Evolutionary conservation across 768 basidiomycete genomes (phyloP).

Genomic region (Ephemerocybe angulata): DNA sequence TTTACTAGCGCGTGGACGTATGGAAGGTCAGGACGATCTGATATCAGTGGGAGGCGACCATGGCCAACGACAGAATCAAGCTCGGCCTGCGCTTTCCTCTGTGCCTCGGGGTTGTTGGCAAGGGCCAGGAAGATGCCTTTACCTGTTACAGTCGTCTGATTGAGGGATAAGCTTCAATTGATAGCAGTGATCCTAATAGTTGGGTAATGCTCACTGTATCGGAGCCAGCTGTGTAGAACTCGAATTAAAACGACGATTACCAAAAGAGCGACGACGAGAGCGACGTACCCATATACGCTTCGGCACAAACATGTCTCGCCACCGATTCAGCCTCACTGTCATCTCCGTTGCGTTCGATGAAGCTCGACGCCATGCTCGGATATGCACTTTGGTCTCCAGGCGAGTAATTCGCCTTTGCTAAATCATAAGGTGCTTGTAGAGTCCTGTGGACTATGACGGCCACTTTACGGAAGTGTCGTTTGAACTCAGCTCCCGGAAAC

Average conservation of each 20-base stretch:
- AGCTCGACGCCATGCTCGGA: slow-evolving; percentile 1
- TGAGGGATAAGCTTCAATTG: not conserved
- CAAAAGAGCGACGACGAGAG: not conserved
- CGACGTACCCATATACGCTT: slow-evolving; percentile 3
- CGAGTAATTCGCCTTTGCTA: not conserved
- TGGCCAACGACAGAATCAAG: slow-evolving; percentile 6
- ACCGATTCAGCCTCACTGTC: not conserved
- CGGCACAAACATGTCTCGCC: not conserved
- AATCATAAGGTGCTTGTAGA: not conserved
- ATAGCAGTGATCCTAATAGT: not conserved
- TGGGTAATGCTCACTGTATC: not conserved
- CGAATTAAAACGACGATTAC: not conserved
- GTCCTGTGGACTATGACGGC: too few relatives aligned
- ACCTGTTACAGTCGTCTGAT: slow-evolving; percentile 1
- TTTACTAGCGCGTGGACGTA: not conserved
- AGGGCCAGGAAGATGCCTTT: slow-evolving; percentile 12
- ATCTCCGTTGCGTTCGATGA: slow-evolving; percentile 5
- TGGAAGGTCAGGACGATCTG: not conserved
- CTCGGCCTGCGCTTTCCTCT: slow-evolving; percentile 15
- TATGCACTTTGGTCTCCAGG: not conserved
- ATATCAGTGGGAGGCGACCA: not conserved
- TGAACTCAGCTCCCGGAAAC: not conserved
- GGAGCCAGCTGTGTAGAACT: not conserved
- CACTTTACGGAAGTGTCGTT: not conserved
- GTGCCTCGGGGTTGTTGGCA: slow-evolving; percentile 11